Base-by-base conservation (phyloP, 208 protist species). In the Herpetomonas samuelpessoai region DNA sequence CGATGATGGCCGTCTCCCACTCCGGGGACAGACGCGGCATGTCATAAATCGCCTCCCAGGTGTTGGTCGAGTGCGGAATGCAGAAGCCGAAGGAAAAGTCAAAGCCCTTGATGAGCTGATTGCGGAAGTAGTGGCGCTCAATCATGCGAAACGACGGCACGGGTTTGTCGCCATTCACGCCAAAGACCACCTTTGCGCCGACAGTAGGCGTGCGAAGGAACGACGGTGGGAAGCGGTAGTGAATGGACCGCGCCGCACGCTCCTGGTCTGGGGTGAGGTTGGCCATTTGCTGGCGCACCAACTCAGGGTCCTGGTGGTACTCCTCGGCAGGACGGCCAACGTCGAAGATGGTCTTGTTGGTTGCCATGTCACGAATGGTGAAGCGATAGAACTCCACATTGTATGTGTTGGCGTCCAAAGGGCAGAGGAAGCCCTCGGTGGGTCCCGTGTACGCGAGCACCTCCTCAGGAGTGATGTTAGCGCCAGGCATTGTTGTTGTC, bases 21-120 rank as follows among this genome's bases (percentile, higher is more conserved):
- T 92, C 86, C n/a, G 76, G 62, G 18, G 79, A 81, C 22, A 98
- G 79, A 41, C 63, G 65, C 2, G 97, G 97, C 71, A 98, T 77
- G 39, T 96, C 82, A 71, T 98, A 98, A 53, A 98, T 97, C 31
- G 83, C 76, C 68, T 98, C 95, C 93, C 93, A 98, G 28, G 88
- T 90, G 80, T 98, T 98, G 14, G 82, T 93, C 22, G 91, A 97
- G 72, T 96, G 93, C 0, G 97, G 97, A 65, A 98, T 98, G 76
- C 93, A 97, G 57, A 98, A 98, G 28, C 92, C 92, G 68, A 98
- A 98, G 44, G 72, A 67, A 58, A 98, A 98, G 74, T 98, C 97
- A 71, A 97, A 98, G 12, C 70, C 83, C 68, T 98, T 97, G 53
- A 98, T 75, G 3, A 98, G 71, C 62, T 66, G 81, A 64, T 97